phyloP scores from a whole-genome alignment of 163 green algal species.

The Coccomyxa subellipsoidea region DNA sequence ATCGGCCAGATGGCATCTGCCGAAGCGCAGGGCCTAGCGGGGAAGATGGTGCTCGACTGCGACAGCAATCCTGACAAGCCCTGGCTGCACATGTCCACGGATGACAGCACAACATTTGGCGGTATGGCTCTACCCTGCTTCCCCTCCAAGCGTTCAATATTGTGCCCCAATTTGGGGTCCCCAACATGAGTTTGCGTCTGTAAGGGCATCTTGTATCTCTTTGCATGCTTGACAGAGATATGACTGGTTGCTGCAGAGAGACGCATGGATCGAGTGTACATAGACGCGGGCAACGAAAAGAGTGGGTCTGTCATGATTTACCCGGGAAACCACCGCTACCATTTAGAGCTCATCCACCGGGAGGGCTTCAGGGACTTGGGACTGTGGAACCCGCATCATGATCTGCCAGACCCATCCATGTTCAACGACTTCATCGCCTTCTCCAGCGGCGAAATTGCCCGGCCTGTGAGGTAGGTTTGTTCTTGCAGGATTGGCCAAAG shows the following conservation, averaged over 20 bases:
- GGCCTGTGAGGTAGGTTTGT: constrained; percentile 22
- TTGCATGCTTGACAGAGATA: too few relatives aligned
- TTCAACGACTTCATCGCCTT: constrained; percentile 20
- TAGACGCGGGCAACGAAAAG: constrained; percentile 21
- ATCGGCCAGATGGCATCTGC: constrained; percentile 19
- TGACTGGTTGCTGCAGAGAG: background rate
- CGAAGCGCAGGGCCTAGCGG: constrained; percentile 32
- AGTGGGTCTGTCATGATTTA: background rate
- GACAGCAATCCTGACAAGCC: constrained; percentile 2
- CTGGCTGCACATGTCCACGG: background rate
- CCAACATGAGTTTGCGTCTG: too few relatives aligned
- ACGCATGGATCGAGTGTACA: constrained; percentile 28
- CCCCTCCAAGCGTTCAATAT: too few relatives aligned
- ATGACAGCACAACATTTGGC: constrained; percentile 24
- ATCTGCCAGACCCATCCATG: background rate
- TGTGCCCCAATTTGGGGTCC: too few relatives aligned
- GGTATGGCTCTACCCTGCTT: background rate
- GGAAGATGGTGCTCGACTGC: constrained; percentile 39
- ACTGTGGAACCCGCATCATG: constrained; percentile 20
- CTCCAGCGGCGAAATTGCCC: constrained; percentile 8
- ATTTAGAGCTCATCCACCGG: constrained; percentile 22
- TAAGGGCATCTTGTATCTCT: too few relatives aligned
- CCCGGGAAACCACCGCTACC: background rate
- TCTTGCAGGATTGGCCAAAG: background rate
- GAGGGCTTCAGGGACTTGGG: constrained; percentile 37